phyloP scores from a whole-genome alignment of 1,139 yeast genomes.

The Blastobotrys serpentis region DNA sequence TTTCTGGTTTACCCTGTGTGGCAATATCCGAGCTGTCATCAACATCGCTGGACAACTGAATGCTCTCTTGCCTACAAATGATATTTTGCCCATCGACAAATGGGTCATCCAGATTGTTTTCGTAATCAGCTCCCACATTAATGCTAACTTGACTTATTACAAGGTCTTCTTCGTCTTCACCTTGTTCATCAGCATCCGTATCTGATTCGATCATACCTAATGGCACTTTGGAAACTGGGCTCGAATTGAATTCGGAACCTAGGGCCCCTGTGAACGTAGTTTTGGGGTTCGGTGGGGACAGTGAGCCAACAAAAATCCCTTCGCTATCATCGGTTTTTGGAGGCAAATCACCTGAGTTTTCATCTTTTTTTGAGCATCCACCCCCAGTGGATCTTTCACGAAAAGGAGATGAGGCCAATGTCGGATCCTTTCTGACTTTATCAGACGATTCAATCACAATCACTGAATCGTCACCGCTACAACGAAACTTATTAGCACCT shows the following conservation, averaged over 20 bases:
- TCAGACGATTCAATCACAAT: conserved; percentile 3
- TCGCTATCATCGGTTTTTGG: not conserved
- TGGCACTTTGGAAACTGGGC: not conserved
- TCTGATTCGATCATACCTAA: not conserved
- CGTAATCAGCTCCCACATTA: not conserved
- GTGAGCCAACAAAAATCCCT: not conserved
- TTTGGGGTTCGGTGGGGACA: not conserved
- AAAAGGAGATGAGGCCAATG: conserved; percentile 1
- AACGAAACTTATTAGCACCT: not conserved
- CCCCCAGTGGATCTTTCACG: not conserved
- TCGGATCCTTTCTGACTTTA: not conserved
- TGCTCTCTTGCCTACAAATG: not conserved
- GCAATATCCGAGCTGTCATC: not conserved
- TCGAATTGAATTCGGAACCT: not conserved
- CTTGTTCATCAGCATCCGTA: not conserved
- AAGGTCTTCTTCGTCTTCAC: not conserved
- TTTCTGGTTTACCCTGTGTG: not conserved
- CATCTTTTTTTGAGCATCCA: too few species aligned
- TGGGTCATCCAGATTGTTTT: not conserved
- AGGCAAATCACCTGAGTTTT: not conserved
- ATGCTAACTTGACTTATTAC: not conserved
- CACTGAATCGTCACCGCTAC: not conserved
- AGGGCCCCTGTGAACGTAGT: not conserved
- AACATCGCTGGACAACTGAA: not conserved
- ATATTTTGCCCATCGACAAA: not conserved